A percentile compares a stretch with the other conserved stretches of the same genome.
Conservation (phyloP, 352 stramenopile genomes). For the Thraustochytrium striatum region DNA sequence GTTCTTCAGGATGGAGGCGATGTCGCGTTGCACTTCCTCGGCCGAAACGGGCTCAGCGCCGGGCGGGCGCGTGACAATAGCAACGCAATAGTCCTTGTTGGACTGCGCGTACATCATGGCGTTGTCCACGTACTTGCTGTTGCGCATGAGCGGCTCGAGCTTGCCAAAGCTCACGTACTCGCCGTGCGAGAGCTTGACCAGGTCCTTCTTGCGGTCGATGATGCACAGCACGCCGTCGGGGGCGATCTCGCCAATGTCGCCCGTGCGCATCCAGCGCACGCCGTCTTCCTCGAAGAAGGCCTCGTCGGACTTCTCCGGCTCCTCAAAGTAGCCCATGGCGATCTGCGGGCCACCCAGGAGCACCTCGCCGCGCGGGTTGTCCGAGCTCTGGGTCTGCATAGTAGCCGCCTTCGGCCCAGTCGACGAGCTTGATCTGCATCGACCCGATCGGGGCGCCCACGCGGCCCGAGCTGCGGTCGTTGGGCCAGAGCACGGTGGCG, state of each 20-base stretch:
- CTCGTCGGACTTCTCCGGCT: slow-evolving; percentile 50
- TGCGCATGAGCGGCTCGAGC: slow-evolving; percentile 44
- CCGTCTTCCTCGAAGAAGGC: slow-evolving; percentile 54
- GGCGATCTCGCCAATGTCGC: slow-evolving; percentile 52
- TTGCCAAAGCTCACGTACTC: slow-evolving; percentile 67
- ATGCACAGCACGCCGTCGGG: slow-evolving; percentile 51
- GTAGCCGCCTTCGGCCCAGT: slow-evolving; percentile 52
- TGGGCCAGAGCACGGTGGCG: slow-evolving; percentile 46
- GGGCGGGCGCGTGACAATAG: slow-evolving; percentile 1
- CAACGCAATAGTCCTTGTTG: slow-evolving; percentile 9
- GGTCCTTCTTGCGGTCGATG: slow-evolving; percentile 52
- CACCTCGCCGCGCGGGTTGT: slow-evolving; percentile 33
- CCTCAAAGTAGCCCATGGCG: slow-evolving; percentile 54
- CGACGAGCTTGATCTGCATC: slow-evolving; percentile 48
- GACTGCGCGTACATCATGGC: slow-evolving; percentile 46
- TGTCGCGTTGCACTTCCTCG: slow-evolving; percentile 13
- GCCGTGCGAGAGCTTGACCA: slow-evolving; percentile 67
- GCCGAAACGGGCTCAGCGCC: neutral
- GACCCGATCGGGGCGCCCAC: slow-evolving; percentile 47
- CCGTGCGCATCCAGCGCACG: slow-evolving; percentile 49
- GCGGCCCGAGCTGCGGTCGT: slow-evolving; percentile 23
- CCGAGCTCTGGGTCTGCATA: slow-evolving; percentile 1
- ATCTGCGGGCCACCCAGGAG: slow-evolving; percentile 42
- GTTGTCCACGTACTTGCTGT: slow-evolving; percentile 33
- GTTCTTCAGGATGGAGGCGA: slow-evolving; percentile 16